These are phyloP conservation scores for Solanum sparsipilum DNA, from an alignment of 257 asterid genomes.

Conservation along the genomic window DNA sequence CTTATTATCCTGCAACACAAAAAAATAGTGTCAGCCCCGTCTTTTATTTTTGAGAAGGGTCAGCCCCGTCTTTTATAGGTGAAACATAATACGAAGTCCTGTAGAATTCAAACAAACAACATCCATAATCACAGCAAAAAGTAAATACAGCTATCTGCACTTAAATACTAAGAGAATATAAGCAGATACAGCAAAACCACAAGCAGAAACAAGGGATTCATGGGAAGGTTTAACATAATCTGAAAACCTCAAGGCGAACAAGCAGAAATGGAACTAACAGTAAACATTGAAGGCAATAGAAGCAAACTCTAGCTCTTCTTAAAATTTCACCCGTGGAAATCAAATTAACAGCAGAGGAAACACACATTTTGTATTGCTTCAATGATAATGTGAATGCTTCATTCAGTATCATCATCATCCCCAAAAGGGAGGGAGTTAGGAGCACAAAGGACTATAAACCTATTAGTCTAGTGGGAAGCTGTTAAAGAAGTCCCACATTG, in stretches of 20 bases:
- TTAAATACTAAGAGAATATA: background rate
- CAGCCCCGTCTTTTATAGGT: slow-evolving; percentile 34
- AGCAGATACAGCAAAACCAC: background rate
- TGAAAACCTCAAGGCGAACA: background rate
- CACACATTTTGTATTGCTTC: background rate
- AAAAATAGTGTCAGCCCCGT: slow-evolving; percentile 15
- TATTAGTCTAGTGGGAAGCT: background rate
- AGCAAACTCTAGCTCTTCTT: background rate
- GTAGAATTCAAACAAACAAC: background rate
- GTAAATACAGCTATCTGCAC: background rate
- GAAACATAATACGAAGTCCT: background rate
- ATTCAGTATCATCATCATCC: background rate
- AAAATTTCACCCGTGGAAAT: background rate
- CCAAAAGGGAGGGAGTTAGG: background rate
- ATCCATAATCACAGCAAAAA: background rate
- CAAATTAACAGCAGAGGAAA: background rate
- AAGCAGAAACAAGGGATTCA: background rate
- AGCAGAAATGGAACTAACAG: background rate
- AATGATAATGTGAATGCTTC: background rate
- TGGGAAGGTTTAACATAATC: background rate
- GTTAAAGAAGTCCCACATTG: no score
- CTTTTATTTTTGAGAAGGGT: no score
- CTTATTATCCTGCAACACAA: slow-evolving; percentile 64
- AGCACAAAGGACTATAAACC: background rate
- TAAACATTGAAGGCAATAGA: background rate